Conservation (phyloP, 352 stramenopile species). For the Phytophthora ohioensis region DNA sequence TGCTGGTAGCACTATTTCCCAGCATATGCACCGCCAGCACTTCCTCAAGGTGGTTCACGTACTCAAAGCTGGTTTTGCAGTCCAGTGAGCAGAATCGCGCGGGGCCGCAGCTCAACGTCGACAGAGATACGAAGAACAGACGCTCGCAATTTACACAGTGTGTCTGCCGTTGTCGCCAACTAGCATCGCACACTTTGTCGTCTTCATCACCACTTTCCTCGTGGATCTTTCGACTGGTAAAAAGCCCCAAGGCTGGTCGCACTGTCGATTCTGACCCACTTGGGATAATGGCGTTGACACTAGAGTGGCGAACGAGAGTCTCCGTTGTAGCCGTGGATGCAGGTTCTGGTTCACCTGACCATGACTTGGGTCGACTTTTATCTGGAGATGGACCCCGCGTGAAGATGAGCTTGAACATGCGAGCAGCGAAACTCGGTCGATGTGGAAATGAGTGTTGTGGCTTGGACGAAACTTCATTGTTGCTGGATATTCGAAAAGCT, state of each 20-base stretch:
- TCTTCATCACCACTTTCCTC: neutral
- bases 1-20: neutral
- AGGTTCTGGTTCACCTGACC: constrained; percentile 18
- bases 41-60: constrained; percentile 33
- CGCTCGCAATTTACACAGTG: constrained; percentile 35
- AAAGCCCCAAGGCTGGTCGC: neutral
- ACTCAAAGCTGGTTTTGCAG: constrained; percentile 53
- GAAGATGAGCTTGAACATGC: constrained; percentile 31
- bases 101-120: constrained; percentile 5
- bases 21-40: constrained; percentile 42
- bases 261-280: neutral
- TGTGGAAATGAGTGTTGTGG: neutral
- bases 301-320: constrained; percentile 9
- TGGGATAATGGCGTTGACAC: constrained; percentile 22
- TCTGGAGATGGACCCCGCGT: constrained; percentile 2
- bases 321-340: neutral
- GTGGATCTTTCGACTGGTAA: neutral
- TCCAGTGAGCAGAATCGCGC: constrained; percentile 52
- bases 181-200: neutral
- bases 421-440: constrained; percentile 21
- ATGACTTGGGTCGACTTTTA: constrained; percentile 22
- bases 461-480: neutral
- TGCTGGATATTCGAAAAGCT: constrained; percentile 12
- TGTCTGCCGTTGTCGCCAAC: constrained; percentile 29
- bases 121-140: constrained; percentile 39